A percentile compares a stretch with the other conserved stretches of the same genome.
Conservation (phyloP, 2,329 filamentous ascomycete species). For the Trichoderma sp. region DNA sequence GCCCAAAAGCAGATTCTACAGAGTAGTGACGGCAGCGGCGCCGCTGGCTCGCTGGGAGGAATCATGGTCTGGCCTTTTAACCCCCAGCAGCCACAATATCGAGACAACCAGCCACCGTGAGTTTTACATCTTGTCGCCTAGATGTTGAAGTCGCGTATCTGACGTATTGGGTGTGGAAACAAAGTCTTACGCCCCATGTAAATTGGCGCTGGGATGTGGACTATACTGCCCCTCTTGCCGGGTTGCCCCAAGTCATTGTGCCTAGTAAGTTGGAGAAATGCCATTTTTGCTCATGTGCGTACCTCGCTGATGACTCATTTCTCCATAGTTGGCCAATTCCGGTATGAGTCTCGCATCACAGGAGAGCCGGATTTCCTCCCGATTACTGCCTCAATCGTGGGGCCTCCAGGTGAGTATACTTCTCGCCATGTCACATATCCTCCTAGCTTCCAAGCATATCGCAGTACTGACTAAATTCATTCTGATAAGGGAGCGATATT, state of each 20-base stretch:
- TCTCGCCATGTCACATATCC: background rate
- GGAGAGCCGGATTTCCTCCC: background rate
- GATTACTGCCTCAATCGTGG: background rate
- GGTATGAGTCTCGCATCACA: background rate
- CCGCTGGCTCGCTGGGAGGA: background rate
- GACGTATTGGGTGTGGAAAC: background rate
- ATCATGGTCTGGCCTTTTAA: constrained; percentile 2
- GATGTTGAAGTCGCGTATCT: background rate
- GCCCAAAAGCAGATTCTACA: no score
- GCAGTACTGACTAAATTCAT: no score
- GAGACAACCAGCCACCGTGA: background rate
- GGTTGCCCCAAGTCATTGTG: background rate
- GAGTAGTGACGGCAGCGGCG: no score
- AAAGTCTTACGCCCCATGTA: background rate
- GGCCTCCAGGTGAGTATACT: background rate
- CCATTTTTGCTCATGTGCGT: no score
- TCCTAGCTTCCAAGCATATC: no score
- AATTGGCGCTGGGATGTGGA: constrained; percentile 2
- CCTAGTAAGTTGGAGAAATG: background rate
- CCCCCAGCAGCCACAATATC: background rate
- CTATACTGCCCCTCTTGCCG: background rate
- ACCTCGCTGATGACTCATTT: background rate
- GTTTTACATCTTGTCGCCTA: background rate
- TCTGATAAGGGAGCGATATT: no score
- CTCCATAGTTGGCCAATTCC: background rate